Conservation (phyloP, 345 rosid genomes). For the Eucalyptus regnans region DNA sequence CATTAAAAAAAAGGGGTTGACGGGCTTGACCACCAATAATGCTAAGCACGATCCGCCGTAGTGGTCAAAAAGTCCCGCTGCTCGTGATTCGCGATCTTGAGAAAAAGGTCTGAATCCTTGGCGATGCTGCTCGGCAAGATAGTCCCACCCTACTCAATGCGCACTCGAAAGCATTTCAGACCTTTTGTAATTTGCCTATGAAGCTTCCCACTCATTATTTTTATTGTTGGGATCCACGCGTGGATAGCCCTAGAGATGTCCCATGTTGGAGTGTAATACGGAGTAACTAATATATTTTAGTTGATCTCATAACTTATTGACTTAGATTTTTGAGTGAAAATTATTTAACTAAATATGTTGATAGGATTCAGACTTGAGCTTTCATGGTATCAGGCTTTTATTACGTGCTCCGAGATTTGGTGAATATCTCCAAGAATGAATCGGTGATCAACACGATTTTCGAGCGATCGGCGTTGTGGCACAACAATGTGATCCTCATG, state of each 20-base stretch:
- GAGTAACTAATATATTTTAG: accelerated
- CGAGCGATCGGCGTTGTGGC: too few relatives aligned
- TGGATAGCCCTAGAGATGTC: background rate
- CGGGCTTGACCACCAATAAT: background rate
- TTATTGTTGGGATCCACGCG: background rate
- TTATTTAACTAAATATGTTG: too few relatives aligned
- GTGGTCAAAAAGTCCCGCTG: background rate
- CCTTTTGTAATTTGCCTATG: background rate
- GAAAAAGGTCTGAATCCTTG: background rate
- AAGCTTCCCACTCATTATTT: background rate
- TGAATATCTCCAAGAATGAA: background rate
- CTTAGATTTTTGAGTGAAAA: too few relatives aligned
- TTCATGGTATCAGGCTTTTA: too few relatives aligned
- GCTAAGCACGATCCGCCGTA: background rate
- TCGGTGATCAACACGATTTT: too few relatives aligned
- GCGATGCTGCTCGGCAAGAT: background rate
- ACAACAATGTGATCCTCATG: too few relatives aligned
- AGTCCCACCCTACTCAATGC: background rate
- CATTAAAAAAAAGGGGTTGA: background rate
- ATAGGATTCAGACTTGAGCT: accelerated
- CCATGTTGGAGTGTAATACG: too few relatives aligned
- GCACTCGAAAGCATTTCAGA: background rate
- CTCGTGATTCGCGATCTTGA: background rate
- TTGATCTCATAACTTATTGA: background rate
- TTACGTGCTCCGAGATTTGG: accelerated